Evolutionary conservation across 805 yeast genomes (phyloP), one percentile per base, ranked within the genome.

Genomic region (Lipomyces yamanashiensis): DNA sequence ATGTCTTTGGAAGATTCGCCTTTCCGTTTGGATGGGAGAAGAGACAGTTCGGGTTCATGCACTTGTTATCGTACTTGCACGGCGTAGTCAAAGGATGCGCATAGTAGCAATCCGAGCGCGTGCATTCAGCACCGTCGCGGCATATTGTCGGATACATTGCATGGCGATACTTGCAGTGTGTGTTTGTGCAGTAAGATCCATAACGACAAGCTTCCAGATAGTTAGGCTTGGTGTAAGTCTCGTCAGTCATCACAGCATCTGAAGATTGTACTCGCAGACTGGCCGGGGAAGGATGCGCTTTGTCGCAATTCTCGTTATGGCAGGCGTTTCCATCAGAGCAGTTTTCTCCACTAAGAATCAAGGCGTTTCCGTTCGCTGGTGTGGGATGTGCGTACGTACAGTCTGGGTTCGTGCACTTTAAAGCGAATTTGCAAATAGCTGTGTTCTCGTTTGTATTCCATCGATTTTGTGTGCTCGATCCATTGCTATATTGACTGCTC

Each of bases 311-410:
- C 28, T 47, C 74, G 72, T 90, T 84, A 33, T 76, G 68, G 78
- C 97, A 92, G 21, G 77, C 75, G 69, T 87, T 82, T 68, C 89
- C 89, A 43, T 80, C 84, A 7, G 86, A 78, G 79, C 97, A 92
- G 96, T 96, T 89, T 68, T 85, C 87, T 54, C 84, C 77, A 17
- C 82, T 81, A 15, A 83, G 78, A 47, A 91, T 90, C 70, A 86
- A 85, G 36, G 92, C 91, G 66, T 83, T 85, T 66, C 82, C 84
- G 76, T 88, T 90, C 17, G 90, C 88, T 1, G 96, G 95, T 0
- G 96, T 90, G 51, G 98, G 97, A 74, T 92, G 97, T 33, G 92
- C 97, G 78, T 87, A 90, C 36, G 92, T 90, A 79, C 97, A 92
- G 66, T 84, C 77, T 66, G 86, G 90, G 72, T 89, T 89, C 28